Percentiles rank a stretch among this genome's conserved stretches.
Evolutionary conservation across 2,329 filamentous ascomycete genomes (phyloP).

Genomic region (Aureobasidium sp.): DNA sequence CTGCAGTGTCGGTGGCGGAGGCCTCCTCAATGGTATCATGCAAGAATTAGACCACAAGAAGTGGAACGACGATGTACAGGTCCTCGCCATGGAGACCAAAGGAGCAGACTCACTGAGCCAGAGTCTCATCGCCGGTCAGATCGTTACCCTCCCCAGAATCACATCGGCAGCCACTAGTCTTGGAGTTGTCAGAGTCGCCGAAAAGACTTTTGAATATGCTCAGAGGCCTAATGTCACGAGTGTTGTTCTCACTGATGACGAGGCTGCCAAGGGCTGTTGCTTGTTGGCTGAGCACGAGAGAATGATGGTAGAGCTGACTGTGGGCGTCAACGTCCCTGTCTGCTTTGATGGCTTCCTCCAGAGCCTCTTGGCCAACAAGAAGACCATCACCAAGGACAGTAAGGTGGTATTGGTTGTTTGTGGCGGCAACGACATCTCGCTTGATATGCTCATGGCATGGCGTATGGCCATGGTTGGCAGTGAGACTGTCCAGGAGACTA

Average conservation of each 20-base stretch:
- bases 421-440: conserved; percentile 53
- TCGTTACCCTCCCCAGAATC: conserved; percentile 59
- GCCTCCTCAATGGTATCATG: conserved; percentile 69
- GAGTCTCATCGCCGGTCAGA: conserved; percentile 49
- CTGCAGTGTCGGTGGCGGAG: conserved; percentile 77
- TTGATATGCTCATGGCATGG: conserved; percentile 46
- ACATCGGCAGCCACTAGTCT: conserved; percentile 70
- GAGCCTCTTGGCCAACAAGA: conserved; percentile 43
- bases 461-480: conserved; percentile 27
- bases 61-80: conserved; percentile 34
- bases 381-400: conserved; percentile 56
- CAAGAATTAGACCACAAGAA: conserved; percentile 53
- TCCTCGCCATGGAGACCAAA: conserved; percentile 68
- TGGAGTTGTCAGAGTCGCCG: conserved; percentile 63
- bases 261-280: conserved; percentile 73
- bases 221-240: conserved; percentile 43
- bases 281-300: conserved; percentile 75
- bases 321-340: conserved; percentile 70
- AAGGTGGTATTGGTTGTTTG: conserved; percentile 82
- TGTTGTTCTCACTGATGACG: conserved; percentile 63
- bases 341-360: conserved; percentile 60
- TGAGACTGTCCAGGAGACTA: conserved; percentile 11
- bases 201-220: conserved; percentile 60
- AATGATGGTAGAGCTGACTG: conserved; percentile 75
- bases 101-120: conserved; percentile 65